Percentiles rank a stretch among this genome's conserved stretches.
These are phyloP conservation scores for Magnusiomyces magnusii DNA, from an alignment of 1,139 yeast genomes.

Conservation along the genomic window DNA sequence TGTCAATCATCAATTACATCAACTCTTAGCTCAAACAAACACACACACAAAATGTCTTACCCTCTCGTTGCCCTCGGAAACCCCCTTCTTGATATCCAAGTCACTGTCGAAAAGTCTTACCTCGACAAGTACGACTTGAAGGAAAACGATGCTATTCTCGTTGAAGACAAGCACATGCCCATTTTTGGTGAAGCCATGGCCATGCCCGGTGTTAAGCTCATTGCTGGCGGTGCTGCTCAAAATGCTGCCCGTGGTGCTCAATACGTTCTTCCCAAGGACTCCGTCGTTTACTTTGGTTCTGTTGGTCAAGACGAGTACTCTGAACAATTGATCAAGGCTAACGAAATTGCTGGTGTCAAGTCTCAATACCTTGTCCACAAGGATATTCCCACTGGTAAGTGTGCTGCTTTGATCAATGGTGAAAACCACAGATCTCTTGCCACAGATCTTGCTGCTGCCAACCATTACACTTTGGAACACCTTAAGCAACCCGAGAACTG, in stretches of 20 bases:
- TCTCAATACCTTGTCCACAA: constrained; percentile 67
- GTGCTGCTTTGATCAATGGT: constrained; percentile 93
- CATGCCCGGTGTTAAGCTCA: constrained; percentile 53
- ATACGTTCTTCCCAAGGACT: constrained; percentile 69
- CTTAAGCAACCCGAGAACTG: constrained; percentile 87
- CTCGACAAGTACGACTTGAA: constrained; percentile 75
- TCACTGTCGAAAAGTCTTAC: constrained; percentile 60
- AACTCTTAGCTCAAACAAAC: too few species aligned
- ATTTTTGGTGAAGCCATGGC: constrained; percentile 72
- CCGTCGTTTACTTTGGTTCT: constrained; percentile 92
- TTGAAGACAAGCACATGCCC: constrained; percentile 81
- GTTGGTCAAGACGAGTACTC: constrained; percentile 92
- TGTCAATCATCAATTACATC: too few species aligned
- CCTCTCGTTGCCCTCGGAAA: constrained; percentile 62
- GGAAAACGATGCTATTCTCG: constrained; percentile 90
- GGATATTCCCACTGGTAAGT: constrained; percentile 87
- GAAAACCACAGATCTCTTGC: constrained; percentile 69
- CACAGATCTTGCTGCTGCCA: constrained; percentile 97
- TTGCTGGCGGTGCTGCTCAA: constrained; percentile 99
- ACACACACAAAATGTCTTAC: constrained; percentile 46
- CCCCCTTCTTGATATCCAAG: constrained; percentile 85
- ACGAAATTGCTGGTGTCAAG: constrained; percentile 77
- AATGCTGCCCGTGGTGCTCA: constrained; percentile 99
- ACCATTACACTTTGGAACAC: constrained; percentile 88
- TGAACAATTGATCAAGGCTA: constrained; percentile 73